A percentile compares a stretch with the other conserved stretches of the same genome.
phyloP scores from a whole-genome alignment of 768 basidiomycete genomes.

The Solioccasus polychromus region DNA sequence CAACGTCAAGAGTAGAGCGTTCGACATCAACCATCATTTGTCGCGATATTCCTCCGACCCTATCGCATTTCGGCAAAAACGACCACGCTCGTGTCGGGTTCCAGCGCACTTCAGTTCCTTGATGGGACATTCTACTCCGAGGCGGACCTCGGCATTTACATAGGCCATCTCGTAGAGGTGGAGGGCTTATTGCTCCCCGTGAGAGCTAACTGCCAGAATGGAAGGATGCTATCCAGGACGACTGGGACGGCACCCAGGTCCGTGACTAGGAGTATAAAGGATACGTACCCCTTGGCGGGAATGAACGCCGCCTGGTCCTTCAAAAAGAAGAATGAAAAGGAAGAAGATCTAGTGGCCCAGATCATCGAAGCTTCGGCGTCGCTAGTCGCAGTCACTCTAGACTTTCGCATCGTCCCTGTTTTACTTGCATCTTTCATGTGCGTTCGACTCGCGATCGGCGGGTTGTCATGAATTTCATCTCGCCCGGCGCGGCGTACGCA shows the following conservation, averaged over 20 bases:
- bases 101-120: slow-evolving; percentile 51
- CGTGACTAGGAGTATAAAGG: background rate
- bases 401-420: slow-evolving; percentile 33
- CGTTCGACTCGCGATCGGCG: slow-evolving; percentile 16
- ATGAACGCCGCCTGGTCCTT: slow-evolving; percentile 24
- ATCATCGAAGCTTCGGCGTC: slow-evolving; percentile 31
- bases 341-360: slow-evolving; percentile 41
- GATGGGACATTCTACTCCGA: slow-evolving; percentile 42
- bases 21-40: slow-evolving; percentile 36
- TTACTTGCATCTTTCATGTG: background rate
- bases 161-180: slow-evolving; percentile 29
- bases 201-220: slow-evolving; percentile 18
- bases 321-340: too few species aligned
- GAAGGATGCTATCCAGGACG: slow-evolving; percentile 1
- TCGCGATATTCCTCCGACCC: slow-evolving; percentile 35
- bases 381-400: slow-evolving; percentile 34
- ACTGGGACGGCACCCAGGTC: slow-evolving; percentile 21
- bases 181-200: slow-evolving; percentile 32
- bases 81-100: slow-evolving; percentile 50
- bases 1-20: slow-evolving; percentile 26
- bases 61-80: slow-evolving; percentile 41
- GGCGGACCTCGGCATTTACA: slow-evolving; percentile 54
- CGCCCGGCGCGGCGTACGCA: too few species aligned
- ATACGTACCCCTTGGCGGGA: background rate
- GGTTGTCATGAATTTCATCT: too few species aligned